These are phyloP conservation scores for Syncephalastrum sp. DNA, from an alignment of 371 early-diverging fungal species.

Conservation along the genomic window DNA sequence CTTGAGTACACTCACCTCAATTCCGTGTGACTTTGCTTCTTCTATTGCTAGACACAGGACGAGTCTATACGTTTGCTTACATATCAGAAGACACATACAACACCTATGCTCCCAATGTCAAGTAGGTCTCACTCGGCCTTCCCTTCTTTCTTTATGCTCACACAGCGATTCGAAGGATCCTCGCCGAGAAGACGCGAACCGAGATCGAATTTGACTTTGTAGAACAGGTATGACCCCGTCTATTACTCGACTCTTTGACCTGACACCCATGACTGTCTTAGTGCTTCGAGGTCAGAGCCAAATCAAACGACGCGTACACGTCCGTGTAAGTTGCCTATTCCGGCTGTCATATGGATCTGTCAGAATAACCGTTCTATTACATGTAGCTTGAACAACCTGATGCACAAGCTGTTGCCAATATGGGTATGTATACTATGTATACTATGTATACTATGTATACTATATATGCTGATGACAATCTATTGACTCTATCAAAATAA, in stretches of 20 bases:
- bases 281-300: constrained; percentile 28
- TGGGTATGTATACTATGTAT: constrained; percentile 10
- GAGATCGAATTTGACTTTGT: constrained; percentile 10
- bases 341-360: no score
- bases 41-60: background rate
- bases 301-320: constrained; percentile 10
- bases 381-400: constrained; percentile 3
- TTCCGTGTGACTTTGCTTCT: no score
- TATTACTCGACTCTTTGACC: no score
- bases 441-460: constrained; percentile 3
- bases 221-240: constrained; percentile 18
- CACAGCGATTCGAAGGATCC: background rate
- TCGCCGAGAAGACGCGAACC: background rate
- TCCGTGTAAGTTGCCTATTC: no score
- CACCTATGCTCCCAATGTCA: background rate
- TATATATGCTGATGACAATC: no score
- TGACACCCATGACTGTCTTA: constrained; percentile 2
- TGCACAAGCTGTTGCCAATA: constrained; percentile 11
- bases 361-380: background rate
- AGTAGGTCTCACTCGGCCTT: no score
- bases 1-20: no score
- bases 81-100: background rate
- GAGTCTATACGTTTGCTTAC: constrained; percentile 5
- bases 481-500: background rate
- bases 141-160: no score